A percentile compares a stretch with the other conserved stretches of the same genome.
These are phyloP conservation scores for Globisporangium apiculatum DNA, from an alignment of 352 stramenopile genomes.

Conservation along the genomic window DNA sequence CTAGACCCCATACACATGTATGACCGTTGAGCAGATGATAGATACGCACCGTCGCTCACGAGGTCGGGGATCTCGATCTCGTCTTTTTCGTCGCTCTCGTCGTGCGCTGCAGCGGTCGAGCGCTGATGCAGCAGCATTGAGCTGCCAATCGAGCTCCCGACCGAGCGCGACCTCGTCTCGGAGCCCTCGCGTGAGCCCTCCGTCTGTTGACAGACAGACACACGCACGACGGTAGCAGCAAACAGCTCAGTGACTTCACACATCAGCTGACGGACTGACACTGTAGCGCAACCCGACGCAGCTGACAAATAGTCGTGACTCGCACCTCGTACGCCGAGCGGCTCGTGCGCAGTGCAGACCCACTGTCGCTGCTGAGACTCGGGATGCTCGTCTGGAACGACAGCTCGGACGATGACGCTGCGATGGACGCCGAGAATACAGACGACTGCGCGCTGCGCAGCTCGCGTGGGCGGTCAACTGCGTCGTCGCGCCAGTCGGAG, in stretches of 20 bases:
- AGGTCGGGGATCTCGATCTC: slow-evolving; percentile 1
- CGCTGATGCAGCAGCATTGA: background rate
- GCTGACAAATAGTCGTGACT: no score
- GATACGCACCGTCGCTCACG: background rate
- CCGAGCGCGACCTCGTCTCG: background rate
- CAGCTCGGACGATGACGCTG: slow-evolving; percentile 29
- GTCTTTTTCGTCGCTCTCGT: background rate
- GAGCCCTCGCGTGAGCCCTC: background rate
- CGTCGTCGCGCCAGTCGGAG: background rate
- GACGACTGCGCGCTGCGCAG: slow-evolving; percentile 1
- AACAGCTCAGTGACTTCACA: no score
- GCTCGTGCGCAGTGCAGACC: background rate
- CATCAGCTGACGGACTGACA: no score
- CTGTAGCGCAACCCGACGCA: no score
- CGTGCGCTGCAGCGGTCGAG: background rate
- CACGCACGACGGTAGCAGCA: no score
- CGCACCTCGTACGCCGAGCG: slow-evolving; percentile 1
- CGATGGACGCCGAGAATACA: slow-evolving; percentile 21
- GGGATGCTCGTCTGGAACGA: slow-evolving; percentile 38
- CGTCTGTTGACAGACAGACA: no score
- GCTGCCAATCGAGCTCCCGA: background rate
- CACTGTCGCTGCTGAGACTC: slow-evolving; percentile 23
- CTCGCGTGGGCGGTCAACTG: background rate
- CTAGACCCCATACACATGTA: background rate
- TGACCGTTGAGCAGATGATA: background rate